These are phyloP conservation scores for Colletotrichum paranaense DNA, from an alignment of 2,329 filamentous ascomycete species.

Conservation along the genomic window DNA sequence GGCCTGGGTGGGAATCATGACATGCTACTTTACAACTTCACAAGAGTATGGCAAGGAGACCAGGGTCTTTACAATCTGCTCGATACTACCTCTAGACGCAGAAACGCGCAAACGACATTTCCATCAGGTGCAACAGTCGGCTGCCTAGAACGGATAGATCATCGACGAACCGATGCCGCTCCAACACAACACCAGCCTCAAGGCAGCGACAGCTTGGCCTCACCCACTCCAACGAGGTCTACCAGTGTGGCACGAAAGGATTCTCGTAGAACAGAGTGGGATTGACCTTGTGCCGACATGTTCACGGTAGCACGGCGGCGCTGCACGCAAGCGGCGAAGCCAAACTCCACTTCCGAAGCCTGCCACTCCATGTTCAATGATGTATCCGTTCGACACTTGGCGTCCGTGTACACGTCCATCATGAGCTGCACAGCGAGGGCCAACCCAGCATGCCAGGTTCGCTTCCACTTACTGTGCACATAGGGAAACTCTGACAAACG, in stretches of 20 bases:
- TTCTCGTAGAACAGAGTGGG: not conserved
- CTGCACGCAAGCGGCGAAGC: conserved; percentile 30
- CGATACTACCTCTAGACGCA: not conserved
- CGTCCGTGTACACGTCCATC: conserved; percentile 27
- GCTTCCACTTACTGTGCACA: not conserved
- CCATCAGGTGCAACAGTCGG: not conserved
- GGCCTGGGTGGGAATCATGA: not conserved
- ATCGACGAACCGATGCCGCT: not conserved
- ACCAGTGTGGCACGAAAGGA: too few species aligned
- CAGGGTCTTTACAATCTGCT: not conserved
- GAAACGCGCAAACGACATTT: not conserved
- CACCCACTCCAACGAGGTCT: not conserved
- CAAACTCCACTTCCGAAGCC: conserved; percentile 5
- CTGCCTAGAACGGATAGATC: not conserved
- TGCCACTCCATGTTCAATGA: conserved; percentile 16
- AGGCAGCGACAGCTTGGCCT: conserved; percentile 26
- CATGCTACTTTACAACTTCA: not conserved
- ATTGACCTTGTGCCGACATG: conserved; percentile 28
- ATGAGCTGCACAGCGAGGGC: conserved; percentile 21
- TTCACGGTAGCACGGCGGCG: not conserved
- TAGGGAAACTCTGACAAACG: conserved; percentile 17
- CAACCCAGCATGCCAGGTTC: conserved; percentile 3
- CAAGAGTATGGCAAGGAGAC: not conserved
- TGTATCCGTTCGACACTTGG: conserved; percentile 21
- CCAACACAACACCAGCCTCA: not conserved